phyloP scores from a whole-genome alignment of 371 early-diverging fungal genomes.

The Circinella minor region DNA sequence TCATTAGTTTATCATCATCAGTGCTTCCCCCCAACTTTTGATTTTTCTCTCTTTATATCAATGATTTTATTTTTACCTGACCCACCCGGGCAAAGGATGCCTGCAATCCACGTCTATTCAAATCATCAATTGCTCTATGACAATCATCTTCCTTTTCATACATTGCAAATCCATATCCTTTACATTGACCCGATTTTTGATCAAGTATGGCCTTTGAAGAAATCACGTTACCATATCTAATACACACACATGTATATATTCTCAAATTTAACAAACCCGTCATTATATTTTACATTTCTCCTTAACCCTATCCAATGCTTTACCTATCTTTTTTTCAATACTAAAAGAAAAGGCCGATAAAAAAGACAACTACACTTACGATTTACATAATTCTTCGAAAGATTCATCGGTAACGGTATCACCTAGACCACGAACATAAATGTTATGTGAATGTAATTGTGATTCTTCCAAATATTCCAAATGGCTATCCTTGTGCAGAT shows the following conservation, averaged over 20 bases:
- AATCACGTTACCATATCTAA: slow-evolving; percentile 72
- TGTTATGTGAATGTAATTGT: slow-evolving; percentile 60
- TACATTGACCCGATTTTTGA: slow-evolving; percentile 77
- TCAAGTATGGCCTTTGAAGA: slow-evolving; percentile 88
- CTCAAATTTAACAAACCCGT: too few relatives aligned
- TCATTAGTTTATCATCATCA: background rate
- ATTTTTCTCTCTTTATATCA: background rate
- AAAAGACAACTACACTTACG: slow-evolving; percentile 23
- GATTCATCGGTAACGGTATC: slow-evolving; percentile 72
- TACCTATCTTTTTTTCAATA: too few relatives aligned
- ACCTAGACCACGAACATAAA: slow-evolving; percentile 84
- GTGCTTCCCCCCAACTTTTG: background rate
- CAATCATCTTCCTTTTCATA: slow-evolving; percentile 76
- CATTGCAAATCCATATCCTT: slow-evolving; percentile 92
- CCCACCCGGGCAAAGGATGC: slow-evolving; percentile 78
- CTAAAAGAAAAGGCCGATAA: too few relatives aligned
- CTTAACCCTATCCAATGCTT: too few relatives aligned
- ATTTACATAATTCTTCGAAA: slow-evolving; percentile 65
- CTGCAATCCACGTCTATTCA: slow-evolving; percentile 67
- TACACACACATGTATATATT: too few relatives aligned
- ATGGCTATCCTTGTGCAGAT: slow-evolving; percentile 10
- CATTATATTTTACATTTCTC: too few relatives aligned
- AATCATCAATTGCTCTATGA: slow-evolving; percentile 66
- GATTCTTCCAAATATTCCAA: slow-evolving; percentile 10
- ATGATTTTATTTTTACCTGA: slow-evolving; percentile 25